Evolutionary conservation across 2,329 filamentous ascomycete species (phyloP), one percentile per base, ranked within the genome.

Genomic region (Podosphaera aphanis): DNA sequence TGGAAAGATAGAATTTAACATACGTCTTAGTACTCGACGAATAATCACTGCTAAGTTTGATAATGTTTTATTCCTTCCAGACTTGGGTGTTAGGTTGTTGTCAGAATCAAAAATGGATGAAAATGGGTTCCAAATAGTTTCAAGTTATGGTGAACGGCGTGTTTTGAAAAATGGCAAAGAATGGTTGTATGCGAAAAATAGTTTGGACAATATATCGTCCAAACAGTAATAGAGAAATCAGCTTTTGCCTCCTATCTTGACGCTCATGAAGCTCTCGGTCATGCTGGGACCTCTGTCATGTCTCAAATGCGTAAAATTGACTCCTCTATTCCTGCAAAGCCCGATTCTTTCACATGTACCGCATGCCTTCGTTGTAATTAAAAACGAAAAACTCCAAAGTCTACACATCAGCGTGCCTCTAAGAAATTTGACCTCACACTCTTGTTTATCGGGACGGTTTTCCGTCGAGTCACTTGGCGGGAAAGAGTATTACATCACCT

Each of bases 161-260:
- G 40, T 43, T 16, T 18, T 29, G 5, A 21, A 19, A 29, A n/a
- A 43, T 43, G 20, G 27, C n/a, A 21, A 33, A 31, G 40, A 43
- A 31, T 43, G 18, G 18, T 11, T 43, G n/a, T 43, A 29, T 43
- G 40, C 40, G n/a, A 16, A 29, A 29, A 25, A 43, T 43, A 1
- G 5, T 21, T 43, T 23, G 27, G 27, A 31, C 21, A 43, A 43
- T 43, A 7, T 31, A 16, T 31, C 11, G 27, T 43, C 27, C 40
- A 43, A 23, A 25, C 23, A 43, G n/a, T 29, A 43, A 43, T 29
- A 29, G 23, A 43, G n/a, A 43, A 16, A 21, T 43, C 23, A 15
- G 25, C 27, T 43, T 43, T 43, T 31, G 19, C 41, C 41, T 43
- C 41, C 21, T 42, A 42, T 23, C 39, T 42, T 42, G 39, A 42